Evolutionary conservation across 768 basidiomycete genomes (phyloP).

Genomic region (Albatrellus ellisii): DNA sequence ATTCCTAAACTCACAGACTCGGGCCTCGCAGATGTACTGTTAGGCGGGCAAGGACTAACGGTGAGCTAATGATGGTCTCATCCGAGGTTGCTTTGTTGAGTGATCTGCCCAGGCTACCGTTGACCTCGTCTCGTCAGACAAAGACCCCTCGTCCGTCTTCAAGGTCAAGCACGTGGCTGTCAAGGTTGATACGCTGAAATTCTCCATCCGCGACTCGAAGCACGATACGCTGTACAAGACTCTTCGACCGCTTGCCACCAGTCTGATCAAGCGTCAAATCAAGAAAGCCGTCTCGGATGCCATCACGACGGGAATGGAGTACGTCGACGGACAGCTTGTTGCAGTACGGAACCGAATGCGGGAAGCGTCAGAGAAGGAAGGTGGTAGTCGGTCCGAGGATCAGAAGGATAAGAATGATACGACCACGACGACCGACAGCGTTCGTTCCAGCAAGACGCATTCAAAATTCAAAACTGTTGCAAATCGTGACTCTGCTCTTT

Average conservation of each 20-base stretch:
- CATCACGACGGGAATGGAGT: conserved; percentile 71
- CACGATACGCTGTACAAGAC: conserved; percentile 86
- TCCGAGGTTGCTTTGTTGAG: background rate
- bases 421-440: conserved; percentile 22
- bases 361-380: conserved; percentile 27
- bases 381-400: conserved; percentile 30
- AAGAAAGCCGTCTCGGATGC: conserved; percentile 49
- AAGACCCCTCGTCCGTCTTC: conserved; percentile 60
- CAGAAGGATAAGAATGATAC: conserved; percentile 50
- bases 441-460: conserved; percentile 25
- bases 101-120: conserved; percentile 32
- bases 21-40: conserved; percentile 73
- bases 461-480: conserved; percentile 77
- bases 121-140: conserved; percentile 44
- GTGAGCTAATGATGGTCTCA: conserved; percentile 24
- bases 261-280: conserved; percentile 70
- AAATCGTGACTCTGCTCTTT: conserved; percentile 50
- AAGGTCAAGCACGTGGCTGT: conserved; percentile 57
- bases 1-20: conserved; percentile 71
- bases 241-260: conserved; percentile 63
- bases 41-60: conserved; percentile 74
- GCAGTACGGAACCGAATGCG: conserved; percentile 70
- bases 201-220: conserved; percentile 83
- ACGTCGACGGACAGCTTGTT: conserved; percentile 81
- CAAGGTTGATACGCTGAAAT: conserved; percentile 81